phyloP scores from a whole-genome alignment of 306 rosid species.

The Phaseolus lunatus region DNA sequence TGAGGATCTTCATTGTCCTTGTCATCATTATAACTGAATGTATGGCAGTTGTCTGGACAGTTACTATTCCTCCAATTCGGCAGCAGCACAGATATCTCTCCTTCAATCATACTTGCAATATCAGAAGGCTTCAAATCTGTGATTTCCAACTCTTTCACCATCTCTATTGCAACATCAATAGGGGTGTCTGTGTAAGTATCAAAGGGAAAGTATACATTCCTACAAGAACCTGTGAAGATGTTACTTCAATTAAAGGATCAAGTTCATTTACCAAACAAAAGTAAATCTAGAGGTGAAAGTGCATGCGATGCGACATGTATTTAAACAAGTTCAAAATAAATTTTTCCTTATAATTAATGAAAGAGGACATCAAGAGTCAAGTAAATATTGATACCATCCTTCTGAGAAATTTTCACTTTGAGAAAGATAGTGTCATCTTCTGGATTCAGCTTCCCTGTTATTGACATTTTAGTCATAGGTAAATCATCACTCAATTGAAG shows the following conservation, averaged over 20 bases:
- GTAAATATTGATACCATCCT: constrained; percentile 61
- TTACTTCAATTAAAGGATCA: constrained; percentile 2
- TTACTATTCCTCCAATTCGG: constrained; percentile 63
- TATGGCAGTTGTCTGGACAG: constrained; percentile 46
- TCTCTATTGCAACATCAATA: constrained; percentile 82
- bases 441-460: constrained; percentile 86
- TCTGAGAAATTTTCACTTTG: constrained; percentile 74
- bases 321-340: constrained; percentile 4
- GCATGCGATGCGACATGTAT: neutral
- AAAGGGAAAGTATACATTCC: constrained; percentile 86
- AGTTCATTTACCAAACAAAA: neutral
- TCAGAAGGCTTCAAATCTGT: constrained; percentile 82
- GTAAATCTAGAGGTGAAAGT: neutral
- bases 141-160: constrained; percentile 93
- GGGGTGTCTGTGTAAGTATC: constrained; percentile 78
- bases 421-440: constrained; percentile 78
- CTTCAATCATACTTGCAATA: constrained; percentile 87
- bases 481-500: constrained; percentile 50
- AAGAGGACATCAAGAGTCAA: constrained; percentile 17
- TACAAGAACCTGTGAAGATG: constrained; percentile 60
- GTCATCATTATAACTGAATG: constrained; percentile 59
- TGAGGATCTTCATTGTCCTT: constrained; percentile 51
- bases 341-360: neutral
- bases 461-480: constrained; percentile 72
- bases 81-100: constrained; percentile 66